Evolutionary conservation across 441 rosid species (phyloP).

Genomic region (Pelargonium cotyledonis): DNA sequence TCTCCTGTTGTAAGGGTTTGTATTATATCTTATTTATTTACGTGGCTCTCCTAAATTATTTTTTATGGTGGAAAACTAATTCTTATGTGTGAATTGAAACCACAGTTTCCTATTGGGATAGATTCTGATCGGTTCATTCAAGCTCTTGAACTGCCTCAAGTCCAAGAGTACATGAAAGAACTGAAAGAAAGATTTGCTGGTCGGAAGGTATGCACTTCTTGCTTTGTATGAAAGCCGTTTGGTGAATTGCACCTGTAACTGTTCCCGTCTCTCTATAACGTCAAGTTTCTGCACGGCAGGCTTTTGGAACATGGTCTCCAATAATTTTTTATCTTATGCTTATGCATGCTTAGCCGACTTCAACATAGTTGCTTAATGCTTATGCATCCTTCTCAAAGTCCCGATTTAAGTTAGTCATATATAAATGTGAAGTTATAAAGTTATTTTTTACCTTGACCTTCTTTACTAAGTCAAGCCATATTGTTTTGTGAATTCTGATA

Average conservation of each 20-base stretch:
- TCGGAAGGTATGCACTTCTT: slow-evolving; percentile 28
- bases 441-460: background rate
- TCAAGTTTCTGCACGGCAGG: background rate
- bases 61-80: slow-evolving; percentile 23
- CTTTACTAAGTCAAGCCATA: background rate
- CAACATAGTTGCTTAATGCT: too few species aligned
- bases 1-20: slow-evolving; percentile 24
- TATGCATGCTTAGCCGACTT: background rate
- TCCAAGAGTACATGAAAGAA: slow-evolving; percentile 72
- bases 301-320: background rate
- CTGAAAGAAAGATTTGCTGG: slow-evolving; percentile 89
- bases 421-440: background rate
- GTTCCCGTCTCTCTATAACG: slow-evolving; percentile 5
- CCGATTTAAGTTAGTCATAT: background rate
- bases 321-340: background rate
- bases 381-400: slow-evolving; percentile 3
- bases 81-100: slow-evolving; percentile 33
- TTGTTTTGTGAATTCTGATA: too few species aligned
- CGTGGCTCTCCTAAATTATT: slow-evolving; percentile 14
- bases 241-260: background rate
- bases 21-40: slow-evolving; percentile 4
- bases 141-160: slow-evolving; percentile 63
- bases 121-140: slow-evolving; percentile 81
- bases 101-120: slow-evolving; percentile 97
- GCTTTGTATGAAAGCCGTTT: background rate